Conservation (phyloP, 2,329 filamentous ascomycete genomes). For the Alternaria rosae region DNA sequence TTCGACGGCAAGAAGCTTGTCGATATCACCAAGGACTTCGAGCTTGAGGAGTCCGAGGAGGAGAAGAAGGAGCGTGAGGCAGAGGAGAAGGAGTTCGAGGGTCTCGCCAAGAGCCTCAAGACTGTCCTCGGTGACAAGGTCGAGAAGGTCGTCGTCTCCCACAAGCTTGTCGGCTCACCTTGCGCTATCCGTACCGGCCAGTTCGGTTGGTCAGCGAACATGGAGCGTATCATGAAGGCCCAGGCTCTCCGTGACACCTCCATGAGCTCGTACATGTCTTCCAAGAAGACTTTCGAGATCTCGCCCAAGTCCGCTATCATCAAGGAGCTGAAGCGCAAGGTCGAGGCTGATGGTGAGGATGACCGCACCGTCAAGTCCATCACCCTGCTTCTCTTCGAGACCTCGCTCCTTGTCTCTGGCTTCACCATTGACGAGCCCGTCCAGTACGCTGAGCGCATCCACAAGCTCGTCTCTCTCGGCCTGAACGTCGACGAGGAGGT, state of each 20-base stretch:
- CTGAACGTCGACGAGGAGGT: slow-evolving; percentile 96
- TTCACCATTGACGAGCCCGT: slow-evolving; percentile 99
- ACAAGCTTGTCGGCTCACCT: slow-evolving; percentile 94
- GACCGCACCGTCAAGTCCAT: slow-evolving; percentile 99
- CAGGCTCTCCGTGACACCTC: slow-evolving; percentile 99
- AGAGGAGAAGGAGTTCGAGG: slow-evolving; percentile 98
- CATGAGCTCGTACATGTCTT: slow-evolving; percentile 99
- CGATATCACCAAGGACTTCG: slow-evolving; percentile 99
- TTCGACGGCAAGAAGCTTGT: slow-evolving; percentile 99
- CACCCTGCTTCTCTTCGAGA: slow-evolving; percentile 98
- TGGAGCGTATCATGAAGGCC: slow-evolving; percentile 99
- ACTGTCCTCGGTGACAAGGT: slow-evolving; percentile 99
- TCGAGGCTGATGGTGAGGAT: slow-evolving; percentile 95
- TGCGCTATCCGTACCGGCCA: slow-evolving; percentile 99
- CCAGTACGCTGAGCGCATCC: slow-evolving; percentile 97
- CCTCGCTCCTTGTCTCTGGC: slow-evolving; percentile 95
- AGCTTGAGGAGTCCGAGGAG: slow-evolving; percentile 99
- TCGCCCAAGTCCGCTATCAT: slow-evolving; percentile 98
- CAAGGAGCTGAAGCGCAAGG: slow-evolving; percentile 99
- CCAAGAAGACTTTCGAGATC: slow-evolving; percentile 99
- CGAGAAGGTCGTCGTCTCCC: slow-evolving; percentile 98
- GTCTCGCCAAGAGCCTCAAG: slow-evolving; percentile 95
- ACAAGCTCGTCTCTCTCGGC: slow-evolving; percentile 98
- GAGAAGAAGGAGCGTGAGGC: slow-evolving; percentile 96
- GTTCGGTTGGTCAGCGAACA: slow-evolving; percentile 99